Base-by-base conservation (phyloP, 2,329 filamentous ascomycete genomes). In the Mollisia scopiformis region DNA sequence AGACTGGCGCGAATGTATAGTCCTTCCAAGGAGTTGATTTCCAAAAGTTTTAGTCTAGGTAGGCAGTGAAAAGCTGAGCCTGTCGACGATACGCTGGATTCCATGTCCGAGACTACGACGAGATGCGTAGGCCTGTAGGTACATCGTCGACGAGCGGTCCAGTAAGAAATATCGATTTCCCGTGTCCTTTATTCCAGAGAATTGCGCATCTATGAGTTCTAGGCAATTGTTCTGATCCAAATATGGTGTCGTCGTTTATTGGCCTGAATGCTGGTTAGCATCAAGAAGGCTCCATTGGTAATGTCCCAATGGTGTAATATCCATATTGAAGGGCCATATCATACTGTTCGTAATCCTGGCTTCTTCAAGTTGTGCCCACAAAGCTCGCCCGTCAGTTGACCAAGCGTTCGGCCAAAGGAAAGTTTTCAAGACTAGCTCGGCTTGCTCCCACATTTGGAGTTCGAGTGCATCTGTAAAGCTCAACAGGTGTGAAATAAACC, bases 291-390 rank as follows among this genome's bases (percentile, higher is more conserved):
- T 47, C 43, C 43, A 47, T 47, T 47, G 43, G 43, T 47, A 47
- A 47, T 28, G 43, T 25, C 43, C 43, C 8, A 47, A 23, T 7
- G 43, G 43, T 28, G 21, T 13, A 10, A 33, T 46, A n/a, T 52
- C 46, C 21, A 52, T 30, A 6, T 4, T 23, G 7, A 21, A 31
- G 8, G 50, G 37, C 57, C 37, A 54, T 3, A 41, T 28, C 21
- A 53, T 54, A 28, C 52, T 54, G 5, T 54, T 57, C 43, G 57
- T 55, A 19, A 31, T 19, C 13, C 55, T 30, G 6, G 37, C 49
- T n/a, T 59, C 57, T 47, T 57, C 46, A 43, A 64, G 41, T 41
- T 64, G n/a, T 13, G 31, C 51, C 58, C 58, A 64, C 35, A 57
- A 30, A 6, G 33, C 7, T 31, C 11, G 33, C 31, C 57, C 57